Conservation (phyloP, 345 rosid species). For the Lepidium sativum region DNA sequence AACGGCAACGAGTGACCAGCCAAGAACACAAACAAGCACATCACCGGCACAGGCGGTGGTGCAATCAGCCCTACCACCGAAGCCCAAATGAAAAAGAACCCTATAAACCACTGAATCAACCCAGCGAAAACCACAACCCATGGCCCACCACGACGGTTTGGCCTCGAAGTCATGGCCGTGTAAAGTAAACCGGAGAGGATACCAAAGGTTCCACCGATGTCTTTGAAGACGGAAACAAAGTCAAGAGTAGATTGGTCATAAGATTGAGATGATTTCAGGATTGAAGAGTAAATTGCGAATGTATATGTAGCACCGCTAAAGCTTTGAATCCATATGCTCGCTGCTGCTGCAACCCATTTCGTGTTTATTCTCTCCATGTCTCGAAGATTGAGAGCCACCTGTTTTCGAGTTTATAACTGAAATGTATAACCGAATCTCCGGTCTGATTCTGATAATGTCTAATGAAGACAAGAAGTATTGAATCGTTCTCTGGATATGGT, state of each 20-base stretch:
- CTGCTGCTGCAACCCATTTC: slow-evolving; percentile 76
- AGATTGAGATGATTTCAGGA: slow-evolving; percentile 69
- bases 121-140: slow-evolving; percentile 69
- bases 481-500: neutral
- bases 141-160: slow-evolving; percentile 36
- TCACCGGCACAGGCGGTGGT: slow-evolving; percentile 54
- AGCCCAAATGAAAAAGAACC: slow-evolving; percentile 85
- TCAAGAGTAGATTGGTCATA: slow-evolving; percentile 93
- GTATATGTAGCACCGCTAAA: slow-evolving; percentile 70
- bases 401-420: neutral
- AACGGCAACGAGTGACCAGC: slow-evolving; percentile 77
- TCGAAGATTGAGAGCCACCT: neutral
- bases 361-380: slow-evolving; percentile 28
- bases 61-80: slow-evolving; percentile 60
- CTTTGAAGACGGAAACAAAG: slow-evolving; percentile 86
- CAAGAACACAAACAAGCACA: slow-evolving; percentile 66
- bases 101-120: slow-evolving; percentile 55
- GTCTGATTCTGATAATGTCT: neutral
- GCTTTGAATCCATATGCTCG: slow-evolving; percentile 91
- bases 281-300: slow-evolving; percentile 69
- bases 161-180: slow-evolving; percentile 36
- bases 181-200: slow-evolving; percentile 72
- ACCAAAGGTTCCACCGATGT: slow-evolving; percentile 85
- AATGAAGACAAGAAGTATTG: neutral
- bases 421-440: neutral